Conservation (phyloP, 1,284 basidiomycete species). For the Trametes versicolor region DNA sequence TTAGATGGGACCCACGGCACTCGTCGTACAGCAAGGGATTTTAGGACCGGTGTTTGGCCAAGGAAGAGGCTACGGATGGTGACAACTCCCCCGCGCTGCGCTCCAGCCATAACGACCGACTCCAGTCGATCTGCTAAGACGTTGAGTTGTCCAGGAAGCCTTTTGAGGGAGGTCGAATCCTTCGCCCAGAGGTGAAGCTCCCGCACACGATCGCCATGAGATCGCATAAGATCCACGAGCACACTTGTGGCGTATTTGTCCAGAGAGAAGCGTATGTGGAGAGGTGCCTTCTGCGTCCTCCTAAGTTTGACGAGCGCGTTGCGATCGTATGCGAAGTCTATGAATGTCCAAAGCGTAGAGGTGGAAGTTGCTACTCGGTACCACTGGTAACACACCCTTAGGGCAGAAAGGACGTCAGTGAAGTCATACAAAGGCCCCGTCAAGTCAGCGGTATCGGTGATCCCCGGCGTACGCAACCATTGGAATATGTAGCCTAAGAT, state of each 20-base stretch:
- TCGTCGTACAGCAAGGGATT: conserved; percentile 3
- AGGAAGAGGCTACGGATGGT: conserved; percentile 9
- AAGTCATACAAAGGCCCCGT: conserved; percentile 8
- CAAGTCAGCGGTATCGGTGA: background rate
- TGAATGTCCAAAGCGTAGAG: conserved; percentile 6
- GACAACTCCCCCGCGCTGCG: background rate
- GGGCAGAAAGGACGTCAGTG: conserved; percentile 7
- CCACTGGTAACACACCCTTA: conserved; percentile 12
- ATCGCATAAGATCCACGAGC: background rate
- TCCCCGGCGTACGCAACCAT: background rate
- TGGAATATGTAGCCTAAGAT: conserved; percentile 3
- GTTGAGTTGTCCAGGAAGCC: background rate
- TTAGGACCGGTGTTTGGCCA: background rate
- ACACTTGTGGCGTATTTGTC: conserved; percentile 1
- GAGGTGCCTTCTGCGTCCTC: background rate
- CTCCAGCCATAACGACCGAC: background rate
- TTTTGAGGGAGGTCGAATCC: background rate
- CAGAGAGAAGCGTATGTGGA: conserved; percentile 1
- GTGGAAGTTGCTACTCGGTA: background rate
- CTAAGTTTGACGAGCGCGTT: background rate
- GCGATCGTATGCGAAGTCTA: conserved; percentile 3
- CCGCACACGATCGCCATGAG: background rate
- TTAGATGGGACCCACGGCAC: conserved; percentile 14
- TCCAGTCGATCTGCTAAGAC: background rate
- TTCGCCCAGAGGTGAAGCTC: conserved; percentile 7